phyloP scores from a whole-genome alignment of 2,329 filamentous ascomycete genomes.

The Aspergillus sclerotialis region DNA sequence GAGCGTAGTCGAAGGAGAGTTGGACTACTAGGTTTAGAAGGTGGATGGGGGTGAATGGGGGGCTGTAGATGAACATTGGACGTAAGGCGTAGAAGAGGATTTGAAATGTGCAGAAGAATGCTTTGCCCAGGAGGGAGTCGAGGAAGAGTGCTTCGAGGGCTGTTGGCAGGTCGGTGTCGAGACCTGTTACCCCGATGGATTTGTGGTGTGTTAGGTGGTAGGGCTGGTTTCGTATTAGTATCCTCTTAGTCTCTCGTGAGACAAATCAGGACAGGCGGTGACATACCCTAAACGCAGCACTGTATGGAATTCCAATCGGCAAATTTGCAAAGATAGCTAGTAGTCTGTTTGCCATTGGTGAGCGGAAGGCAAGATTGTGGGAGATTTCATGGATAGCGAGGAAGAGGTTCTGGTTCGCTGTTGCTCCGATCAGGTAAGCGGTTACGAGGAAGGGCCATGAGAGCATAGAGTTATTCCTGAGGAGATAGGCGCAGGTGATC shows the following conservation, averaged over 20 bases:
- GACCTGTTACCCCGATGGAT: constrained; percentile 88
- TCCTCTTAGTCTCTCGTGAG: background rate
- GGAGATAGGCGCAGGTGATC: constrained; percentile 65
- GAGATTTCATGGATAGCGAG: constrained; percentile 98
- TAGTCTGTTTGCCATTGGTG: constrained; percentile 69
- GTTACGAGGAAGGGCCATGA: constrained; percentile 80
- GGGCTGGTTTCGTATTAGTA: constrained; percentile 47
- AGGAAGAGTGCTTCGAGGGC: constrained; percentile 85
- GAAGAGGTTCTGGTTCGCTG: constrained; percentile 97
- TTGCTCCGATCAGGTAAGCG: constrained; percentile 87
- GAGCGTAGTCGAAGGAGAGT: constrained; percentile 64
- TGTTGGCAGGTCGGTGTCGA: constrained; percentile 94
- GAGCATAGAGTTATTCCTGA: constrained; percentile 70
- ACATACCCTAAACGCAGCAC: constrained; percentile 83
- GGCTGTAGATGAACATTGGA: constrained; percentile 86
- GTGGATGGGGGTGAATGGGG: constrained; percentile 82
- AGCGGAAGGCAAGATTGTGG: constrained; percentile 91
- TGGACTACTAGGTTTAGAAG: constrained; percentile 73
- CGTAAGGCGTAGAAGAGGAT: constrained; percentile 97
- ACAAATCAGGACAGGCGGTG: constrained; percentile 9
- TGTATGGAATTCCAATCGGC: constrained; percentile 92
- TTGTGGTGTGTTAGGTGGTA: constrained; percentile 99
- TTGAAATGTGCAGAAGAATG: constrained; percentile 99
- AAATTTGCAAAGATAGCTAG: constrained; percentile 92
- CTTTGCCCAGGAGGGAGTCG: constrained; percentile 87